Conservation (phyloP, 805 yeast species). For the Sungouiozyma ichnusensis region DNA sequence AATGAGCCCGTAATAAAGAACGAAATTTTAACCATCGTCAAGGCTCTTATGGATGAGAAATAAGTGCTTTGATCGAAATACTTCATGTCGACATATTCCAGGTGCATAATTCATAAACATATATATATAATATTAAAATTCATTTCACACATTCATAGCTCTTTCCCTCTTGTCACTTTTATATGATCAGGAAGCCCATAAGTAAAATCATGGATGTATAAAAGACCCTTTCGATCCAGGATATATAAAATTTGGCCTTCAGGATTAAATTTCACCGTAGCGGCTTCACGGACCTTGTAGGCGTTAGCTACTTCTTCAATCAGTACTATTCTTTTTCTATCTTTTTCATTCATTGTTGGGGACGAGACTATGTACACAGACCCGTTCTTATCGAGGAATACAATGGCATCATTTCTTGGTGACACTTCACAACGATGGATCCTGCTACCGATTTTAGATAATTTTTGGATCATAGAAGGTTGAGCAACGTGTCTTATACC, state of each 20-base stretch:
- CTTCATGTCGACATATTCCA: background rate
- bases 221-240: constrained; percentile 71
- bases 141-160: constrained; percentile 21
- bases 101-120: background rate
- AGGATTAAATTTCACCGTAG: constrained; percentile 61
- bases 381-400: constrained; percentile 72
- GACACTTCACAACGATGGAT: constrained; percentile 68
- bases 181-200: constrained; percentile 69
- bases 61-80: background rate
- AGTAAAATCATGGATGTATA: constrained; percentile 77
- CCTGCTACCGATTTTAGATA: constrained; percentile 72
- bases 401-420: constrained; percentile 80
- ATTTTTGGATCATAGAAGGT: constrained; percentile 48
- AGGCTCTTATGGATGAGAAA: background rate
- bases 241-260: constrained; percentile 73
- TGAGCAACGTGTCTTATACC: constrained; percentile 39
- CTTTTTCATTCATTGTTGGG: constrained; percentile 46
- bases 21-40: constrained; percentile 1
- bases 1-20: constrained; percentile 14
- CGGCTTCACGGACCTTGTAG: constrained; percentile 62
- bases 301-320: constrained; percentile 77
- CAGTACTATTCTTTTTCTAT: constrained; percentile 38
- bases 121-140: no score
- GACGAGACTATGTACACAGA: constrained; percentile 57
- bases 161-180: constrained; percentile 58